Conservation (phyloP, 2,329 filamentous ascomycete genomes). For the Diaporthe aspalathi region DNA sequence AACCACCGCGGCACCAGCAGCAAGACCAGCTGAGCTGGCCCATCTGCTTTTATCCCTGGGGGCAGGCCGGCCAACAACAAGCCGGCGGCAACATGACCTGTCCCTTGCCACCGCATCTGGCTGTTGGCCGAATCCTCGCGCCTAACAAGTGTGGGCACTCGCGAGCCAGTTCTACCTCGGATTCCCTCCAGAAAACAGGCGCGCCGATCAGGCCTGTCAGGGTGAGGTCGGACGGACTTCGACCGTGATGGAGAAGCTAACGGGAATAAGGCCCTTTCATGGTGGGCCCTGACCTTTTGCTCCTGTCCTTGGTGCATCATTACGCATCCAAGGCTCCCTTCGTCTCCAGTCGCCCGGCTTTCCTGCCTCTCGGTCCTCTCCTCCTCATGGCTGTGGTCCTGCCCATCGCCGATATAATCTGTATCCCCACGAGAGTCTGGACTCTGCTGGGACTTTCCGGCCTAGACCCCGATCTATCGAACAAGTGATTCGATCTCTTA, state of each 20-base stretch:
- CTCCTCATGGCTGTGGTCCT: not conserved
- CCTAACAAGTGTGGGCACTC: constrained; percentile 26
- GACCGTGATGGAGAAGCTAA: constrained; percentile 37
- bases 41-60: not conserved
- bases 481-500: constrained; percentile 23
- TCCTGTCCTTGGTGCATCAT: constrained; percentile 25
- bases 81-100: constrained; percentile 9
- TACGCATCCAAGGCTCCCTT: constrained; percentile 31
- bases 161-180: constrained; percentile 1
- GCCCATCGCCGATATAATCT: constrained; percentile 19
- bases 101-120: constrained; percentile 1
- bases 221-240: constrained; percentile 38
- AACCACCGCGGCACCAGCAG: not conserved
- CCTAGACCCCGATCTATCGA: constrained; percentile 3
- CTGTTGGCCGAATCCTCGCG: not conserved
- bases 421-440: constrained; percentile 18
- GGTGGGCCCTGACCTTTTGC: constrained; percentile 23
- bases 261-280: constrained; percentile 36
- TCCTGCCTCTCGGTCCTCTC: constrained; percentile 20
- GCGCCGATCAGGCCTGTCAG: constrained; percentile 24
- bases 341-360: constrained; percentile 14
- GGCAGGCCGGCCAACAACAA: not conserved
- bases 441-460: constrained; percentile 3
- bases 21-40: constrained; percentile 5
- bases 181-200: constrained; percentile 18